These are phyloP conservation scores for Emydomyces testavorans DNA, from an alignment of 2,329 filamentous ascomycete genomes.

Conservation along the genomic window DNA sequence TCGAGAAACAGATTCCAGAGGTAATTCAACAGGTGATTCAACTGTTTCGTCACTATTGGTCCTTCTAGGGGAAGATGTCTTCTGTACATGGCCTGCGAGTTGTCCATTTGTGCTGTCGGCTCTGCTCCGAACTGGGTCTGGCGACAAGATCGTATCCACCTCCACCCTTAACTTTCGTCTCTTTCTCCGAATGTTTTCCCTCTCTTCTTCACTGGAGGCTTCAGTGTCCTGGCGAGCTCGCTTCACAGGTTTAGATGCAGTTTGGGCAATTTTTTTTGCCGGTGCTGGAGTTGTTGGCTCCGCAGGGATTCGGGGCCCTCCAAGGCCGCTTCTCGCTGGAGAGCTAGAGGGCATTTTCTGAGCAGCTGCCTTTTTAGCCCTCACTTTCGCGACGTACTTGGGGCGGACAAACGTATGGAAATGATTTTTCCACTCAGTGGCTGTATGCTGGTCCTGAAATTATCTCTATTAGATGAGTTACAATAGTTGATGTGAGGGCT, in stretches of 20 bases:
- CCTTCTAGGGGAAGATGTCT: slow-evolving; percentile 7
- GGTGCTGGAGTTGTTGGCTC: background rate
- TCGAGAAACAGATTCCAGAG: background rate
- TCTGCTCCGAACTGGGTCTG: background rate
- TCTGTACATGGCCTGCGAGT: slow-evolving; percentile 7
- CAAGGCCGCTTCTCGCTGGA: background rate
- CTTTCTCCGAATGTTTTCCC: slow-evolving; percentile 2
- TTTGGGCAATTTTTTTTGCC: background rate
- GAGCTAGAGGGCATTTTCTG: background rate
- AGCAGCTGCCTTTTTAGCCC: background rate
- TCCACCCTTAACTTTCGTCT: slow-evolving; percentile 4
- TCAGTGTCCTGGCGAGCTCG: background rate
- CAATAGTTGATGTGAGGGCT: background rate
- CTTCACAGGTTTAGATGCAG: background rate
- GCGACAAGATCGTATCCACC: background rate
- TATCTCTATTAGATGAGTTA: background rate
- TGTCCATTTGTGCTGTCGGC: slow-evolving; percentile 1
- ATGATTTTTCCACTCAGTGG: slow-evolving; percentile 14
- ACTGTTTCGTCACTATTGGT: background rate
- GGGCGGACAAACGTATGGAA: slow-evolving; percentile 14
- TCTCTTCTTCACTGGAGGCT: background rate
- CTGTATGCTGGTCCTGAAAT: slow-evolving; percentile 9
- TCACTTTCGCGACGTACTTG: slow-evolving; percentile 7
- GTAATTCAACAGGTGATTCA: too few species aligned
- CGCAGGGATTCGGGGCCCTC: background rate